These are phyloP conservation scores for Hanseniaspora hatyaiensis DNA, from an alignment of 805 yeast species.

Conservation along the genomic window DNA sequence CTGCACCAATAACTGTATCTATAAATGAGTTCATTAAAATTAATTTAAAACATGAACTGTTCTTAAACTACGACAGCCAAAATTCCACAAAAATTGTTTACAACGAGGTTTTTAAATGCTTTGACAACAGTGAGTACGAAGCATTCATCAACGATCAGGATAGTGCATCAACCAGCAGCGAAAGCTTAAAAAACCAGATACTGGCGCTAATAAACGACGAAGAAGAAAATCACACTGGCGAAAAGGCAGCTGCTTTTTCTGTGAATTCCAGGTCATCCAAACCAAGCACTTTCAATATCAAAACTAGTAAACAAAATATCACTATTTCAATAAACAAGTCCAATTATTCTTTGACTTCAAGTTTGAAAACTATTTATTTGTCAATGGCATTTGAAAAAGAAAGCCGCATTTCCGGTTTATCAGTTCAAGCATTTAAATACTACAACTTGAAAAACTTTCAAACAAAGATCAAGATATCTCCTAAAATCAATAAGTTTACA, in stretches of 20 bases:
- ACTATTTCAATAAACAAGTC: neutral
- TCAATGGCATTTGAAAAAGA: neutral
- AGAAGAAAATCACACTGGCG: neutral
- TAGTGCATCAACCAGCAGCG: neutral
- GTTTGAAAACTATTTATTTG: neutral
- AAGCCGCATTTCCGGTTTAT: slow-evolving; percentile 6
- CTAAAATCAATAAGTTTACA: slow-evolving; percentile 6
- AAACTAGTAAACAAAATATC: slow-evolving; percentile 3
- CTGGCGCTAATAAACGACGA: neutral
- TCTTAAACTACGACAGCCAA: neutral
- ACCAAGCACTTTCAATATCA: neutral
- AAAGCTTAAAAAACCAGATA: neutral
- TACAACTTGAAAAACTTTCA: neutral
- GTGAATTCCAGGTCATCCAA: neutral
- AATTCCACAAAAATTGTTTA: neutral
- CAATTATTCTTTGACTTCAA: neutral
- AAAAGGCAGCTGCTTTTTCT: no score
- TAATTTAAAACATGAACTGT: neutral
- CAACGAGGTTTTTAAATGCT: neutral
- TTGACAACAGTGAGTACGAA: neutral
- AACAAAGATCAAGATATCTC: slow-evolving; percentile 3
- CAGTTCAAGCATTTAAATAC: slow-evolving; percentile 1
- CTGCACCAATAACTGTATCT: neutral
- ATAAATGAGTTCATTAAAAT: neutral
- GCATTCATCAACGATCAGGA: no score